A percentile compares a stretch with the other conserved stretches of the same genome.
Conservation (phyloP, 208 protist genomes). For the Angomonas deanei region DNA sequence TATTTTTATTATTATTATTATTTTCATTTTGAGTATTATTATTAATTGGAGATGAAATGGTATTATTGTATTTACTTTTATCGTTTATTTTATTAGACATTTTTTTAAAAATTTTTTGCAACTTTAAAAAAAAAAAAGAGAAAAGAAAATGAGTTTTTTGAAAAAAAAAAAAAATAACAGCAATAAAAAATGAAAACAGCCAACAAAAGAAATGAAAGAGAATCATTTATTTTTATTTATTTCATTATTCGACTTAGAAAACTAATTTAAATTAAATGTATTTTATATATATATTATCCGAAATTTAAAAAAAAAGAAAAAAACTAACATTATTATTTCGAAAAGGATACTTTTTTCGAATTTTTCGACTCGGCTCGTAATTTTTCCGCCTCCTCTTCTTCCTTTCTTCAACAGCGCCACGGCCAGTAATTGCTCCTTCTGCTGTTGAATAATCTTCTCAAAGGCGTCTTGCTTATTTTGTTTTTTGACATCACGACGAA, state of each 20-base stretch:
- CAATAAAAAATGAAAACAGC: background rate
- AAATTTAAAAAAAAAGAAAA: conserved; percentile 15
- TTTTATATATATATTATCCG: background rate
- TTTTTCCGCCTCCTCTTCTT: conserved; percentile 9
- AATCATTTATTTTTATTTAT: background rate
- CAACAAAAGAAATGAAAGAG: conserved; percentile 1
- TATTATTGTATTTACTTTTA: conserved; percentile 9
- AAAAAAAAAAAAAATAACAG: conserved; percentile 12
- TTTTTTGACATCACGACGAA: conserved; percentile 38
- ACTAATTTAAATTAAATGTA: background rate
- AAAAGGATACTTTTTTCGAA: background rate
- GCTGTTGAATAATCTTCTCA: conserved; percentile 70
- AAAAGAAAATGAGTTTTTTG: too few relatives aligned
- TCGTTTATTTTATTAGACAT: background rate
- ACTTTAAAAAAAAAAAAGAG: conserved; percentile 1
- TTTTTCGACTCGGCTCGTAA: background rate
- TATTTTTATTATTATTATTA: background rate
- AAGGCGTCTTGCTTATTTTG: conserved; percentile 48
- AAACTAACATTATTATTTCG: conserved; percentile 3
- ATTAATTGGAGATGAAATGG: conserved; percentile 9
- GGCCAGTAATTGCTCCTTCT: conserved; percentile 75
- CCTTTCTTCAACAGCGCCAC: conserved; percentile 26
- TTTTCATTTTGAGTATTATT: background rate
- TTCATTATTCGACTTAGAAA: background rate
- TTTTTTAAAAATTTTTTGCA: background rate